Conservation (phyloP, 2,329 filamentous ascomycete species). For the Cercospora zeina region DNA sequence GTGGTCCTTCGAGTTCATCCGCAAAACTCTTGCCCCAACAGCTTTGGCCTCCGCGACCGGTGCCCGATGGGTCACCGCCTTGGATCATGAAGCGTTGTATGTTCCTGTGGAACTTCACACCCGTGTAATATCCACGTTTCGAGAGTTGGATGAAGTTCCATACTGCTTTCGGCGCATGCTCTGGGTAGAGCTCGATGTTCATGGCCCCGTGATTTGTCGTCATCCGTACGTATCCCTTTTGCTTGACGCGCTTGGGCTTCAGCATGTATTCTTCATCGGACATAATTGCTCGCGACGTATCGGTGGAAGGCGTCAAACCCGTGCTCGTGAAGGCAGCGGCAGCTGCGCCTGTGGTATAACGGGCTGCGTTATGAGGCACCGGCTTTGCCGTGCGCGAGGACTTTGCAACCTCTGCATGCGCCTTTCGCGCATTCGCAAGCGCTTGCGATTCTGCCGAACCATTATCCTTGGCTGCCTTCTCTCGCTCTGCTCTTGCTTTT, state of each 20-base stretch:
- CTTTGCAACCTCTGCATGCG: conserved; percentile 38
- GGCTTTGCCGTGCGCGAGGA: conserved; percentile 39
- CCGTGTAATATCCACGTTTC: conserved; percentile 85
- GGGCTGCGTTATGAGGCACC: conserved; percentile 77
- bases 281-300: conserved; percentile 78
- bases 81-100: conserved; percentile 96
- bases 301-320: conserved; percentile 87
- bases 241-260: conserved; percentile 82
- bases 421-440: conserved; percentile 60
- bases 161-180: conserved; percentile 86
- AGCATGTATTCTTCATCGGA: conserved; percentile 97
- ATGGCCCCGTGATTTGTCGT: conserved; percentile 81
- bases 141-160: conserved; percentile 94
- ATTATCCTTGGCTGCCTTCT: conserved; percentile 38
- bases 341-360: conserved; percentile 85
- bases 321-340: conserved; percentile 96
- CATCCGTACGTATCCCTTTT: conserved; percentile 87
- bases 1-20: conserved; percentile 87
- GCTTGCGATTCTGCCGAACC: conserved; percentile 41
- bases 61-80: conserved; percentile 90
- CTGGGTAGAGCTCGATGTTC: conserved; percentile 85
- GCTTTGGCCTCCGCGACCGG: conserved; percentile 82
- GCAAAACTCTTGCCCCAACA: conserved; percentile 94
- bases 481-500: conserved; percentile 74
- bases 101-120: conserved; percentile 84